These are phyloP conservation scores for Fusarium pseudonygamai DNA, from an alignment of 2,329 filamentous ascomycete genomes.

Conservation along the genomic window DNA sequence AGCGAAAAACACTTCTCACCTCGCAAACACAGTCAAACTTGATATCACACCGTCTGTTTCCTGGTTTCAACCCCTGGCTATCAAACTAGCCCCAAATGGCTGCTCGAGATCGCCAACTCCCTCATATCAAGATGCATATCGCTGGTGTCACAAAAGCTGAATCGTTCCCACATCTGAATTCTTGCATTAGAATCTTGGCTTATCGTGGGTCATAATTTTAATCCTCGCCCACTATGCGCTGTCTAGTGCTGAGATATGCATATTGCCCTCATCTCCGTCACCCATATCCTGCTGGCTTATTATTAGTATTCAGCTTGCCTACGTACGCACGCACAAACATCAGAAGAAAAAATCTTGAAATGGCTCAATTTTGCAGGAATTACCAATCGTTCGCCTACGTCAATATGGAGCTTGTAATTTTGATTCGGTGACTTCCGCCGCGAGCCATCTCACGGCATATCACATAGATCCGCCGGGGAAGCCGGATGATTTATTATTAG, in stretches of 20 bases:
- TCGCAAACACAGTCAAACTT: conserved; percentile 25
- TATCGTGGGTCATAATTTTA: conserved; percentile 31
- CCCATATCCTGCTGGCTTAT: background rate
- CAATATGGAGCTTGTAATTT: conserved; percentile 26
- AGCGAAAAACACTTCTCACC: conserved; percentile 2
- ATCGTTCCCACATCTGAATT: conserved; percentile 14
- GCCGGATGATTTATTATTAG: conserved; percentile 11
- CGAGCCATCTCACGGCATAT: conserved; percentile 15
- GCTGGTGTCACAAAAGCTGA: conserved; percentile 9
- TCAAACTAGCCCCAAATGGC: conserved; percentile 14
- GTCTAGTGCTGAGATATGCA: conserved; percentile 27
- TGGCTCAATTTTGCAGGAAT: conserved; percentile 28
- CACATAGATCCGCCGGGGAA: conserved; percentile 29
- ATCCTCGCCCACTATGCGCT: conserved; percentile 7
- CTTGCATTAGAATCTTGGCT: conserved; percentile 17
- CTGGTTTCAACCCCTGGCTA: conserved; percentile 11
- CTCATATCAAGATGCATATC: conserved; percentile 32
- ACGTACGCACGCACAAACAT: conserved; percentile 12
- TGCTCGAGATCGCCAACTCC: conserved; percentile 28
- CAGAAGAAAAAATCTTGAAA: background rate
- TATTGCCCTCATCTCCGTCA: background rate
- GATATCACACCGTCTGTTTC: conserved; percentile 25
- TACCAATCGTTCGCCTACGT: conserved; percentile 19
- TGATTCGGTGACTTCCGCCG: conserved; percentile 9
- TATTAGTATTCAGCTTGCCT: conserved; percentile 8